Conservation (phyloP, 2,329 filamentous ascomycete species). For the Diaporthe helianthi region DNA sequence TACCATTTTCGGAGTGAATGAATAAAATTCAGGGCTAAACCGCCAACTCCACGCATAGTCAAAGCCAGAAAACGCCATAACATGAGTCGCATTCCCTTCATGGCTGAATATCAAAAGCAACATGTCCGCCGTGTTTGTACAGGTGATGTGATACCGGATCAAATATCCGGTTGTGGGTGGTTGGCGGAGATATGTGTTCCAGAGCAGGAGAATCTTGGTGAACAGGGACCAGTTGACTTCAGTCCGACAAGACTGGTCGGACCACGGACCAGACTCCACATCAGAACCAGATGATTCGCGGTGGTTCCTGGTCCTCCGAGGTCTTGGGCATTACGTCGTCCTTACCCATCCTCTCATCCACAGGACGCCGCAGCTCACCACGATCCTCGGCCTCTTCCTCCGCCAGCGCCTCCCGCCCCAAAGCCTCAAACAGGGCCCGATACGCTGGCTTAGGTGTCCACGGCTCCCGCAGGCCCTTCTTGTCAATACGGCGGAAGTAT, state of each 20-base stretch:
- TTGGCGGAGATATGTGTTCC: not conserved
- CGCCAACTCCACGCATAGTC: slow-evolving; percentile 25
- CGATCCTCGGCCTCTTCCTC: slow-evolving; percentile 50
- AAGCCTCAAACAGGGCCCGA: slow-evolving; percentile 52
- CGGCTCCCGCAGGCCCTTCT: slow-evolving; percentile 49
- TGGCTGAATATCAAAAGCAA: slow-evolving; percentile 3
- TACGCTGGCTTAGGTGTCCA: slow-evolving; percentile 50
- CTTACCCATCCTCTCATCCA: slow-evolving; percentile 43
- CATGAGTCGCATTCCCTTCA: not conserved
- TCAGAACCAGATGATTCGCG: slow-evolving; percentile 17
- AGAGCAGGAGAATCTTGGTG: not conserved
- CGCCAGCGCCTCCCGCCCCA: slow-evolving; percentile 50
- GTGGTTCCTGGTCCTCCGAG: slow-evolving; percentile 30
- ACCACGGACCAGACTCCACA: not conserved
- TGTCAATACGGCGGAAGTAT: slow-evolving; percentile 56
- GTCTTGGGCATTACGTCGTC: slow-evolving; percentile 33
- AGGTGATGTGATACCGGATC: not conserved
- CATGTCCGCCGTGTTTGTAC: slow-evolving; percentile 11
- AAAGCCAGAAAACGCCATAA: slow-evolving; percentile 23
- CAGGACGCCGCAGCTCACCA: slow-evolving; percentile 49
- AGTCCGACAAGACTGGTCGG: not conserved
- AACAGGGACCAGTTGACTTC: not conserved
- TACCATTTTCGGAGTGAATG: not conserved
- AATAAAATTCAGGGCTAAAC: not conserved
- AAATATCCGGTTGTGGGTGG: not conserved